phyloP scores from a whole-genome alignment of 2,329 filamentous ascomycete species.

The Ophiostoma ips region DNA sequence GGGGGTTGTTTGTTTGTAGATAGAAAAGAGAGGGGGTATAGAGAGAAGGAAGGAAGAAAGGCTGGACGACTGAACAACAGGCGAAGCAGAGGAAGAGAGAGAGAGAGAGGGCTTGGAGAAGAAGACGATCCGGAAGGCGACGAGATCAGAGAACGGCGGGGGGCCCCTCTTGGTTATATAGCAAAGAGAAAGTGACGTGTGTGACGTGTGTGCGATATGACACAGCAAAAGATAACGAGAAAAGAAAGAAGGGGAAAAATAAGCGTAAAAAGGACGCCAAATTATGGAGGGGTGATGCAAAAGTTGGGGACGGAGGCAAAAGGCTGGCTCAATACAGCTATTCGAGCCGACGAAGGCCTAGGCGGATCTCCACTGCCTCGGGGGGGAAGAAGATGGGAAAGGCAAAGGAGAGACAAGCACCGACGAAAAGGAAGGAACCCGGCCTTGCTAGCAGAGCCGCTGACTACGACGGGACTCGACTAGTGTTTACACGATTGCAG shows the following conservation, averaged over 20 bases:
- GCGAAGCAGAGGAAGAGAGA: background rate
- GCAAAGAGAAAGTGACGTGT: too few relatives aligned
- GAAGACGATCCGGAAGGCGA: too few relatives aligned
- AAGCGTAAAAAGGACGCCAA: background rate
- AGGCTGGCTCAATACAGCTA: constrained; percentile 6
- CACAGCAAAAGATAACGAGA: too few relatives aligned
- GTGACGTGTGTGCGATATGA: too few relatives aligned
- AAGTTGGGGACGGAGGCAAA: background rate
- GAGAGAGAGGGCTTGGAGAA: too few relatives aligned
- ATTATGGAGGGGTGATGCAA: background rate
- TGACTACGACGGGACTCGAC: too few relatives aligned
- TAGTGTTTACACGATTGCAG: too few relatives aligned
- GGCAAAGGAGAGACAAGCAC: background rate
- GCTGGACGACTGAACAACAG: background rate
- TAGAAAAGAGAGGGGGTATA: background rate
- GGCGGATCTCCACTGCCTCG: background rate
- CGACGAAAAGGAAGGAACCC: background rate
- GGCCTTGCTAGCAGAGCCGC: background rate
- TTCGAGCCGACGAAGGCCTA: constrained; percentile 6
- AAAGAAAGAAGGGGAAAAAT: constrained; percentile 5
- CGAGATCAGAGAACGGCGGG: constrained; percentile 5
- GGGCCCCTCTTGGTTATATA: too few relatives aligned
- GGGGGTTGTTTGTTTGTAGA: background rate
- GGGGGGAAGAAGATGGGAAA: constrained; percentile 1
- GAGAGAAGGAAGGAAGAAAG: background rate